Conservation (phyloP, 768 basidiomycete genomes). For the Calocybe indica region DNA sequence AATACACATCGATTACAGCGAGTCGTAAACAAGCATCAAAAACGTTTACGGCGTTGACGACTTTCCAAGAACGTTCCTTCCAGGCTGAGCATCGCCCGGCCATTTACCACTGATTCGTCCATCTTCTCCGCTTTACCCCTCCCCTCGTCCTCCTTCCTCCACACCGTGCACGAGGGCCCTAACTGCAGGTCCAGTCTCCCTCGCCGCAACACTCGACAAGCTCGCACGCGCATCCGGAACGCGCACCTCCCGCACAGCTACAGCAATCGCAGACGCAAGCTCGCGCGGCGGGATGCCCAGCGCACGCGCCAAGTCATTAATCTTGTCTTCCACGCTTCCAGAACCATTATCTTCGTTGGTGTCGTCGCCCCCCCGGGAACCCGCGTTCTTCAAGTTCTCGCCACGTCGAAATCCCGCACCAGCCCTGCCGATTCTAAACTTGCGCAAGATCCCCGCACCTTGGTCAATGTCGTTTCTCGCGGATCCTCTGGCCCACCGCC, state of each 20-base stretch:
- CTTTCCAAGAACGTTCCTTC: too few species aligned
- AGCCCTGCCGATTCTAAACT: background rate
- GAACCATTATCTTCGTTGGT: background rate
- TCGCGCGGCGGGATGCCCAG: constrained; percentile 58
- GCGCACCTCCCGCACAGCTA: constrained; percentile 50
- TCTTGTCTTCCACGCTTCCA: constrained; percentile 43
- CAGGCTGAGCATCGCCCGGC: too few species aligned
- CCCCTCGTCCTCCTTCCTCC: constrained; percentile 8
- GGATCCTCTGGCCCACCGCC: constrained; percentile 42
- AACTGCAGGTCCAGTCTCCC: constrained; percentile 40
- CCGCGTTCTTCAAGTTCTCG: background rate
- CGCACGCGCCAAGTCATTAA: constrained; percentile 54
- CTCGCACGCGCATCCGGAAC: constrained; percentile 41
- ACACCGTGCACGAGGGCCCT: constrained; percentile 27
- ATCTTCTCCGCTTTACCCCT: too few species aligned
- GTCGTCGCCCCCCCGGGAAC: constrained; percentile 4
- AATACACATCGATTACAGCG: too few species aligned
- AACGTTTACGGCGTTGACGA: too few species aligned
- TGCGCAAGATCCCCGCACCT: background rate
- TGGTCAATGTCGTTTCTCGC: constrained; percentile 19
- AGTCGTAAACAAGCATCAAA: too few species aligned
- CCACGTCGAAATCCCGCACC: background rate
- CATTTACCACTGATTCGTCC: too few species aligned
- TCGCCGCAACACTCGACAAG: constrained; percentile 46
- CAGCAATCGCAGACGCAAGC: constrained; percentile 59